Evolutionary conservation across 2,329 filamentous ascomycete species (phyloP).

Genomic region (Annulohypoxylon truncatum): DNA sequence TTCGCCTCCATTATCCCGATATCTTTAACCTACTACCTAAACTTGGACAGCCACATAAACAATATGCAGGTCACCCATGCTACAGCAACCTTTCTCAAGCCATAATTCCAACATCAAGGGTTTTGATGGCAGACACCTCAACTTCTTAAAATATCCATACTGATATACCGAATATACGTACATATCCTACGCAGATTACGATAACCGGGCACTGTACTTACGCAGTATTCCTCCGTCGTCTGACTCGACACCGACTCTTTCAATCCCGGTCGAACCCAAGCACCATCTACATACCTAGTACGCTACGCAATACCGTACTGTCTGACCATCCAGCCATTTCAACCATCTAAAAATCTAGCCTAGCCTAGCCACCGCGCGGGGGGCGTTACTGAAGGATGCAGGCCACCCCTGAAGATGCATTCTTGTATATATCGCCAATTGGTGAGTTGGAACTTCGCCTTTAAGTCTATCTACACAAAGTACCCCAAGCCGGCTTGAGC

Average conservation of each 20-base stretch:
- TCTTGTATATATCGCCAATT: constrained; percentile 65
- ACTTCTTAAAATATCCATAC: constrained; percentile 2
- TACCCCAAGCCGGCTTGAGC: constrained; percentile 24
- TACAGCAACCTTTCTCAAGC: constrained; percentile 16
- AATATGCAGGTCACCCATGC: constrained; percentile 16
- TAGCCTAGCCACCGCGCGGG: constrained; percentile 53
- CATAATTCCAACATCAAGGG: constrained; percentile 3
- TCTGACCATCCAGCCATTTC: background rate
- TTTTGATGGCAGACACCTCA: background rate
- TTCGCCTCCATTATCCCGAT: constrained; percentile 3
- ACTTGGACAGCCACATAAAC: constrained; percentile 12
- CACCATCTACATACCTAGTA: constrained; percentile 24
- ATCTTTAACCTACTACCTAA: constrained; percentile 24
- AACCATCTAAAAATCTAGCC: background rate
- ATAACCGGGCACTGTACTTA: constrained; percentile 7
- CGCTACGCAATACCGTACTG: background rate
- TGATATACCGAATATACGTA: constrained; percentile 6
- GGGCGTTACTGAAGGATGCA: constrained; percentile 53
- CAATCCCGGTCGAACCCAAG: constrained; percentile 5
- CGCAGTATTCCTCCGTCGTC: constrained; percentile 23
- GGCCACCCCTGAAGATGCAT: constrained; percentile 58
- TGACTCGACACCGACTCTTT: constrained; percentile 39
- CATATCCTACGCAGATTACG: constrained; percentile 8
- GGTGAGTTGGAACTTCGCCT: constrained; percentile 58
- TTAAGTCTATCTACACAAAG: constrained; percentile 28